Evolutionary conservation across 2,329 filamentous ascomycete species (phyloP), one percentile per base, ranked within the genome.

Genomic region (Pseudogymnoascus destructans): DNA sequence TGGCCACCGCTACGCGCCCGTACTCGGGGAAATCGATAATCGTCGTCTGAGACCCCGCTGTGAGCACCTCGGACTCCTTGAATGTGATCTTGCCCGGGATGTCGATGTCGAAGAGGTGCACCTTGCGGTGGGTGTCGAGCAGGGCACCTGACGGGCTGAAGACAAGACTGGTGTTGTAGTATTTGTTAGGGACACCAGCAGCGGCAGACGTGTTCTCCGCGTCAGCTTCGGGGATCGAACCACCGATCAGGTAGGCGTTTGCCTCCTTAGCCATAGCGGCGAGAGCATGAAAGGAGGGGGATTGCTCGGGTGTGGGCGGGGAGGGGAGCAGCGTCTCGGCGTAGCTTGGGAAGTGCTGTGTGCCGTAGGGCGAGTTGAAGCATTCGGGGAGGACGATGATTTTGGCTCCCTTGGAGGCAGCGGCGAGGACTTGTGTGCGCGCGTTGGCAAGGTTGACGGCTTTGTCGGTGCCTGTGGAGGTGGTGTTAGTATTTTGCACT

Each of bases 351-450:
- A 98, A 98, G 77, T 85, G 91, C 68, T 89, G 79, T 64, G 84
- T 90, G 64, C 93, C 93, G 73, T 98, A 98, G 7, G 93, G 93
- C 40, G 88, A 95, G 77, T 98, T 98, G 82, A 98, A 98, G 78
- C 93, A 98, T 75, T 98, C 93, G 33, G 93, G 93, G 15, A 98
- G 81, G 32, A 97, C 89, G 63, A 97, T 85, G 60, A 98, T 83
- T 59, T 87, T 83, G 61, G 92, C 89, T 64, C 92, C 92, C 3
- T 75, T 75, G 23, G 75, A 72, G 21, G 89, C 85, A 4, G 93
- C 92, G 70, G 89, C 84, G 62, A 89, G 79, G 60, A 97, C 90
- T 70, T 93, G 91, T 42, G 79, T 77, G 59, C 87, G 85, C 10
- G 93, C 92, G 70, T 85, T 85, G 19, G 78, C 70, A 62, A 98